Evolutionary conservation across 805 yeast genomes (phyloP), one percentile per base, ranked within the genome.

Genomic region (Lipomyces yamanashiensis): DNA sequence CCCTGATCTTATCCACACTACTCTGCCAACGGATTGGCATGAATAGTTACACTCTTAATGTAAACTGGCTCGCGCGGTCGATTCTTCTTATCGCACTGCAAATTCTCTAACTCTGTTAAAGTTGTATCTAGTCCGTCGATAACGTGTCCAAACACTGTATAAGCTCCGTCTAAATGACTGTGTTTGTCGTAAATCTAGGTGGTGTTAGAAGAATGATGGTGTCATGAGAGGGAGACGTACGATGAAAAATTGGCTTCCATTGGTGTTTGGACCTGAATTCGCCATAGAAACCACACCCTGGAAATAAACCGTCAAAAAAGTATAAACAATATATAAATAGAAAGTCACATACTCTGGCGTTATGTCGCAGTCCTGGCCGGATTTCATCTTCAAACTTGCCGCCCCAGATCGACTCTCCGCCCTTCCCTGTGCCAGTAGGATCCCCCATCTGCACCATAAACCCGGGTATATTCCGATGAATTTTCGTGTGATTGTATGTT

Each of bases 181-280:
- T 69, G 72, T 45, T 70, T 71, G 19, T 59, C 71, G 41, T 70
- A 71, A 13, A 72, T 66, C 78, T 75, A 40, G 40, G 47, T 37
- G 4, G 50, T 21, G 9, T 40, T 52, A 15, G 39, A 21, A 28
- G 17, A 6, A 7, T n/a, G n/a, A 4, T 39, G 39, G n/a, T 36
- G n/a, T 19, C 7, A 7, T 10, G 23, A 7, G 5, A 39, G 2
- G 23, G 33, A 21, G n/a, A 71, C 76, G 59, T 60, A 73, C 78
- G 15, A 82, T 80, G 75, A 81, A 82, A 70, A 81, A 82, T 74
- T 81, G 86, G 40, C 83, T 78, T 7, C 84, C 85, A 72, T 81
- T 82, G 70, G 85, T 81, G 77, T 81, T 78, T 71, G 84, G 82
- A 56, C 85, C 85, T 48, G 83, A 79, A 67, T 82, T 82, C 66